Evolutionary conservation across 208 protist species (phyloP), one percentile per base, ranked within the genome.

Genomic region (Leptomonas pyrrhocoris): DNA sequence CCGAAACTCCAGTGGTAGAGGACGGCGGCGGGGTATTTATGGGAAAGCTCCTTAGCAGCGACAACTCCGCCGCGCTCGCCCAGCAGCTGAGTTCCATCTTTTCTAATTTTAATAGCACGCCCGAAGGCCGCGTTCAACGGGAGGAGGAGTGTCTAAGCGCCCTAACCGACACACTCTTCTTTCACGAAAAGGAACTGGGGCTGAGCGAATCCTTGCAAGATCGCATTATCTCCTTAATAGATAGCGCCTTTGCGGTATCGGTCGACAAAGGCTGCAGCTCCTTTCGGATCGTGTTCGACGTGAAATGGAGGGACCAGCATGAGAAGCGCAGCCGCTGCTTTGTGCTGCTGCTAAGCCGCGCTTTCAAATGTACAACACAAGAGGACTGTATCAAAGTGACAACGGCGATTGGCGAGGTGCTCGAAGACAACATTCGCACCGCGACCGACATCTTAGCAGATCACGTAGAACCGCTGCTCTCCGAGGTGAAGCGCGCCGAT

Each of bases 81-180:
- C 80, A 88, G 54, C 88, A 94, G 62, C 80, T 96, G 23, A 75
- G 61, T 18, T 79, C 84, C 40, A 88, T 96, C 42, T 92, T 96
- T 53, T 72, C 69, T 8, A 96, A 93, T 49, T 77, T 96, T 12
- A 83, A 83, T 56, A 86, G 68, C 56, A 81, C 83, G 2, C 81
- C 86, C 0, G 79, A 85, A 13, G 84, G 60, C 38, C 79, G 88
- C 19, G 63, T 59, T 19, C 76, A 85, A 51, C 84, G 88, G 19
- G 66, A 88, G 2, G 80, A 93, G 45, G 88, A 96, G 58, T 93
- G 86, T 58, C 67, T 93, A 0, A 83, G 77, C 34, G 89, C 86
- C 31, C 77, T 96, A 31, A 78, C 81, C 11, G 89, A 96, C 53
- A 90, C 90, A 1, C 72, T 94, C 0, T 89, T 90, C 19, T 75